A percentile compares a stretch with the other conserved stretches of the same genome.
These are phyloP conservation scores for Wickerhamiella slavikovae DNA, from an alignment of 805 yeast species.

Conservation along the genomic window DNA sequence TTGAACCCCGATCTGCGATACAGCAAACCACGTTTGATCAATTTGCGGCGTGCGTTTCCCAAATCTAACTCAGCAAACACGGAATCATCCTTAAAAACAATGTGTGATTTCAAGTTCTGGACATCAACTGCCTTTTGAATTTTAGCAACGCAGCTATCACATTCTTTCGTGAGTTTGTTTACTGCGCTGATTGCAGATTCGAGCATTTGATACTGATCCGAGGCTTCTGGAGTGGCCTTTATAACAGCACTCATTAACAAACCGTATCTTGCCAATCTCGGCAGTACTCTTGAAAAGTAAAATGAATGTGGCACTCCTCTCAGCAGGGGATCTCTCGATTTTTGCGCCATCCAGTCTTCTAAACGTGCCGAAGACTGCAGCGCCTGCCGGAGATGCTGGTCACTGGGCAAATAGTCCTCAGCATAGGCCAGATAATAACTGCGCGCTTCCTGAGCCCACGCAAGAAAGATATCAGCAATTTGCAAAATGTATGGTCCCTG, in stretches of 20 bases:
- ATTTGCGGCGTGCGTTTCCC: conserved; percentile 31
- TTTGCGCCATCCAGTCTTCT: conserved; percentile 34
- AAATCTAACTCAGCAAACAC: conserved; percentile 30
- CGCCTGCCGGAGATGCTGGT: conserved; percentile 26
- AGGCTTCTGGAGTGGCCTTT: conserved; percentile 26
- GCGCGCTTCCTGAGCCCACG: conserved; percentile 43
- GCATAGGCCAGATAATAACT: conserved; percentile 38
- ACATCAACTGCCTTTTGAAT: conserved; percentile 40
- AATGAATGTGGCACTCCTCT: conserved; percentile 21
- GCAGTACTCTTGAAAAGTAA: conserved; percentile 35
- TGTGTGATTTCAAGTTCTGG: conserved; percentile 29
- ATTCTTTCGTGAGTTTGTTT: conserved; percentile 32
- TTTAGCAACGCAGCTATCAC: conserved; percentile 39
- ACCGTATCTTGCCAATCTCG: conserved; percentile 36
- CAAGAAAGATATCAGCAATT: conserved; percentile 38
- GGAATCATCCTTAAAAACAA: conserved; percentile 30
- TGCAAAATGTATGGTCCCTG: conserved; percentile 49
- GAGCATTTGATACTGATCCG: conserved; percentile 32
- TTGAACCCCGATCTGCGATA: conserved; percentile 42
- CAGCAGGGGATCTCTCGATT: conserved; percentile 29
- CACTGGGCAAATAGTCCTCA: conserved; percentile 18
- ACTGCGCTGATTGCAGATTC: conserved; percentile 34
- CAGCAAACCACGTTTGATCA: conserved; percentile 38
- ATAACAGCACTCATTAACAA: conserved; percentile 40
- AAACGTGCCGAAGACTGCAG: conserved; percentile 23